Percentiles rank a stretch among this genome's conserved stretches.
These are phyloP conservation scores for Neonectria ditissima DNA, from an alignment of 2,329 filamentous ascomycete species.

Conservation along the genomic window DNA sequence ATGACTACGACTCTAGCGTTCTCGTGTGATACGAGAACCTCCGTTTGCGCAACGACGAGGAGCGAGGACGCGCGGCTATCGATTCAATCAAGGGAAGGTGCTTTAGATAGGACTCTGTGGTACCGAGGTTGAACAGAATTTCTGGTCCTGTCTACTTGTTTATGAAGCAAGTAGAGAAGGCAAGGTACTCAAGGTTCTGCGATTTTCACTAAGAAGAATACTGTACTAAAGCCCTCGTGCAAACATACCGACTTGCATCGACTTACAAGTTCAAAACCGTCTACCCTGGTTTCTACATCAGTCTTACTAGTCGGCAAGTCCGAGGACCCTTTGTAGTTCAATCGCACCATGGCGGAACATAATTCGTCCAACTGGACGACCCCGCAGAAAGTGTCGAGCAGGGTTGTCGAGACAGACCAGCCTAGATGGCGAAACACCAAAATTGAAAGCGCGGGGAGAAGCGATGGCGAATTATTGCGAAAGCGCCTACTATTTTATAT, in stretches of 20 bases:
- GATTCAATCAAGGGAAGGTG: neutral
- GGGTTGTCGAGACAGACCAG: neutral
- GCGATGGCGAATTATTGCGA: neutral
- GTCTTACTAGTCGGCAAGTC: neutral
- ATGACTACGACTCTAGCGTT: constrained; percentile 12
- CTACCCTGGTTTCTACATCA: neutral
- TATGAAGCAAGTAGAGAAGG: too few species aligned
- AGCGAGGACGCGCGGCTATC: constrained; percentile 15
- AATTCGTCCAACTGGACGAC: neutral
- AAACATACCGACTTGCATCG: neutral
- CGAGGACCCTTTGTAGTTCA: neutral
- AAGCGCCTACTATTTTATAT: too few species aligned
- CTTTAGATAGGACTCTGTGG: neutral
- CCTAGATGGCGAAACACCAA: neutral
- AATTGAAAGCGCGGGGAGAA: neutral
- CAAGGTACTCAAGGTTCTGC: neutral
- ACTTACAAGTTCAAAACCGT: neutral
- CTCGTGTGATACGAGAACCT: constrained; percentile 6
- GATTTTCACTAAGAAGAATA: neutral
- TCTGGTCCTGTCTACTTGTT: neutral
- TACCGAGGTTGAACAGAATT: neutral
- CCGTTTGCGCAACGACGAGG: constrained; percentile 11
- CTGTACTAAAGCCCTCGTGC: neutral
- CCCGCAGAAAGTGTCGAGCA: neutral
- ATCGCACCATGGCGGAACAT: neutral